These are phyloP conservation scores for Poa pratensis DNA, from an alignment of 176 grass and related monocot genomes.

Conservation along the genomic window DNA sequence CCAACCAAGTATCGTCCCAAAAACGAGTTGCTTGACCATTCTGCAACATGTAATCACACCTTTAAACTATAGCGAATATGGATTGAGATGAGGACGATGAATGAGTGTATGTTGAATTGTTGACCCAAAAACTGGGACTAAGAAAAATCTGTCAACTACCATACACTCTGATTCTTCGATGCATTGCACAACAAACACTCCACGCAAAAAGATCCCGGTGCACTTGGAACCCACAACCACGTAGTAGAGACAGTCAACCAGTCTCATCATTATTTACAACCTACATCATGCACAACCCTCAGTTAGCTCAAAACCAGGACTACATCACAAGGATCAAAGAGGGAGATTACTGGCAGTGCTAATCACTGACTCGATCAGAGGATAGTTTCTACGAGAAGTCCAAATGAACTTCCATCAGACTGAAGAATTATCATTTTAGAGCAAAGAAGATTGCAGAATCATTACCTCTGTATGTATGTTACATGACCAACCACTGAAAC, in stretches of 20 bases:
- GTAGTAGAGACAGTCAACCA: background rate
- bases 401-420: background rate
- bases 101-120: no score
- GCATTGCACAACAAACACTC: background rate
- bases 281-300: constrained; percentile 10
- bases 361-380: background rate
- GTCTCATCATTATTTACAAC: constrained; percentile 38
- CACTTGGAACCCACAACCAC: constrained; percentile 4
- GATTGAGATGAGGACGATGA: no score
- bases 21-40: no score
- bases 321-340: background rate
- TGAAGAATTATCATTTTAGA: background rate
- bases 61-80: no score
- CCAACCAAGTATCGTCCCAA: no score
- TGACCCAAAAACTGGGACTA: no score
- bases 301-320: background rate
- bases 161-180: constrained; percentile 4
- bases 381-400: background rate
- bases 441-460: background rate
- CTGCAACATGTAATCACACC: no score
- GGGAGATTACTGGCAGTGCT: background rate
- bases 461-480: constrained; percentile 22
- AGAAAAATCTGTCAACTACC: background rate
- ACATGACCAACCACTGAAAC: background rate
- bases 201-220: background rate